Evolutionary conservation across 352 stramenopile species (phyloP), one percentile per base, ranked within the genome.

Genomic region (Albugo laibachii): DNA sequence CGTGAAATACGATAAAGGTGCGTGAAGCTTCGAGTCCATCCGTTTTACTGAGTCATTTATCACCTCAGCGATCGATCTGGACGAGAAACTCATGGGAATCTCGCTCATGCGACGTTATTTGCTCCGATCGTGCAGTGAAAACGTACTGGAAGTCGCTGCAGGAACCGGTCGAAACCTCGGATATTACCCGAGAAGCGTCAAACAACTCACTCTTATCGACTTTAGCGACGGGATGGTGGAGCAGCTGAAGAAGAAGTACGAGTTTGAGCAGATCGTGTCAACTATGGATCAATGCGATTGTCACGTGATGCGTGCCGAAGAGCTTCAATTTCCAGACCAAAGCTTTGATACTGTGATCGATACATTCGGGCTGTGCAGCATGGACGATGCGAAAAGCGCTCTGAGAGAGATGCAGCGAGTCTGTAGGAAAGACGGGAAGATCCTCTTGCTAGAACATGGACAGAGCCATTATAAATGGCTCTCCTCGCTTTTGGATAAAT

Each of bases 401-500:
- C 63, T 98, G 27, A 55, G 64, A 40, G 92, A 97, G 66, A 95
- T 97, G 71, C 70, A 87, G 55, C 69, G 93, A 41, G 89, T 97
- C 16, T 97, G 84, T 62, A 93, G 87, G 61, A 52, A 54, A 11
- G 55, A 62, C 15, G 73, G 64, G 49, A 70, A 83, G 54, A 94
- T 98, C 46, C 56, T 97, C 46, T 59, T 98, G 20, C 64, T 98
- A 13, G 93, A 98, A 60, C 93, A 98, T 59, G 93, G 93, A 8
- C 72, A 79, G 41, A 93, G 72, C 41, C 69, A 78, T 59, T 95
- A 94, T 55, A 45, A 60, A 44, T 95, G 83, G 63, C 71, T 98
- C 14, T 91, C 84, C 42, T 58, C 63, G 13, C 71, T 96, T 46
- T 69, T 97, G 24, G 92, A 98, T 60, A 93, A 92, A 58, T 88